Conservation (phyloP, 164 flowering plant genomes). For the Vitis cinerea region DNA sequence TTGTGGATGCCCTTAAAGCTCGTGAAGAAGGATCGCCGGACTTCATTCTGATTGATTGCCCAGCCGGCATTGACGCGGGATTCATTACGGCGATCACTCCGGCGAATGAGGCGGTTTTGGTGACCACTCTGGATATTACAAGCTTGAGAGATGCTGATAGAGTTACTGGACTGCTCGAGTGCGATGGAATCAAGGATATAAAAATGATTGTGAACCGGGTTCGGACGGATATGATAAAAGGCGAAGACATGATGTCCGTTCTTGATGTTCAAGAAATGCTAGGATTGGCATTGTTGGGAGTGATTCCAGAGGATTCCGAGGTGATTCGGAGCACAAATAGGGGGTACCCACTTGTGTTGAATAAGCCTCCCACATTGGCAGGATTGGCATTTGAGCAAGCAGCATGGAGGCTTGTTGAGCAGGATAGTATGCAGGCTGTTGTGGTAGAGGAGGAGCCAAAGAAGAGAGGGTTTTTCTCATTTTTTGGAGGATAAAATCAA, state of each 20-base stretch:
- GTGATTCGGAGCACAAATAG: conserved; percentile 93
- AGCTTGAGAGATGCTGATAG: conserved; percentile 89
- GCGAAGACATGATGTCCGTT: conserved; percentile 99
- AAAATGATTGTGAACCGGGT: conserved; percentile 98
- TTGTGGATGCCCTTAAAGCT: conserved; percentile 81
- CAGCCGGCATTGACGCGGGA: conserved; percentile 98
- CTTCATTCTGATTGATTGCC: conserved; percentile 89
- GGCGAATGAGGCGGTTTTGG: conserved; percentile 92
- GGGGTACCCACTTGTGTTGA: conserved; percentile 89
- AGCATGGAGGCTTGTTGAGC: conserved; percentile 97
- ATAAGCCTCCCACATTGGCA: conserved; percentile 92
- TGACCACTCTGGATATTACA: conserved; percentile 94
- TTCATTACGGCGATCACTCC: conserved; percentile 96
- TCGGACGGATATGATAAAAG: conserved; percentile 91
- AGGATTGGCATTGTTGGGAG: conserved; percentile 82
- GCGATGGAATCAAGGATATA: conserved; percentile 95
- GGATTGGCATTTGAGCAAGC: conserved; percentile 99
- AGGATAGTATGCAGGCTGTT: conserved; percentile 97
- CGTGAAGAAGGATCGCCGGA: conserved; percentile 73
- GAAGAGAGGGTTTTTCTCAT: conserved; percentile 87
- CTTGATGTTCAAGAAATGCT: conserved; percentile 96
- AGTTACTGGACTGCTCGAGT: conserved; percentile 86
- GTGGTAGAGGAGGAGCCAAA: conserved; percentile 94
- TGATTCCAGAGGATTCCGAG: conserved; percentile 94
- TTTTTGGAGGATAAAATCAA: conserved; percentile 63